A percentile compares a stretch with the other conserved stretches of the same genome.
These are phyloP conservation scores for Schwanniomyces polymorphus DNA, from an alignment of 805 yeast genomes.

Conservation along the genomic window DNA sequence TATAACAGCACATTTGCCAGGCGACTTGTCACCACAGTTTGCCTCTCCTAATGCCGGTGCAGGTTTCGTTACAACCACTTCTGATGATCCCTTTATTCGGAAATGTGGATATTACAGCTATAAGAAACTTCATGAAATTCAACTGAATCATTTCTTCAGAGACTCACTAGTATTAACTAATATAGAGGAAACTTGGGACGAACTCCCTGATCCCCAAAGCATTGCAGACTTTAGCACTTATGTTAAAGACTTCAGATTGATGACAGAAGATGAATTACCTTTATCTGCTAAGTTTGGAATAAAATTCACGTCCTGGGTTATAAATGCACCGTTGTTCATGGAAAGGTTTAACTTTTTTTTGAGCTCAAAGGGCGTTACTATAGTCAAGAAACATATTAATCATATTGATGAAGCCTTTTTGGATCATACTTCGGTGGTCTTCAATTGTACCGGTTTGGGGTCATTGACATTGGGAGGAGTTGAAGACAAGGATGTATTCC, in stretches of 20 bases:
- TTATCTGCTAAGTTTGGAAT: constrained; percentile 2
- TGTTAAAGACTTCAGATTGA: constrained; percentile 4
- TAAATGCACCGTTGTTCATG: constrained; percentile 21
- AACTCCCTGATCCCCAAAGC: constrained; percentile 1
- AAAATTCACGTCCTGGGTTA: constrained; percentile 10
- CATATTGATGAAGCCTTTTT: constrained; percentile 18
- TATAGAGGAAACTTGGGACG: constrained; percentile 6
- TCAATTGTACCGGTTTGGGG: constrained; percentile 28
- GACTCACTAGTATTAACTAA: constrained; percentile 4
- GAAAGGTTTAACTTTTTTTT: constrained; percentile 10
- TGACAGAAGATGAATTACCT: background rate
- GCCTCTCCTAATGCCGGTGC: constrained; percentile 31
- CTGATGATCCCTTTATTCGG: background rate
- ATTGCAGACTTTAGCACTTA: constrained; percentile 2
- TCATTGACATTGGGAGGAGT: constrained; percentile 18
- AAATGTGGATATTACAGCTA: constrained; percentile 10
- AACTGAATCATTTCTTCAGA: background rate
- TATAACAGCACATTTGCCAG: constrained; percentile 22
- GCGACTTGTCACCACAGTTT: constrained; percentile 21
- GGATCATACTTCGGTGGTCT: constrained; percentile 10
- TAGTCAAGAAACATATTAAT: constrained; percentile 4
- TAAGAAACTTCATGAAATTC: constrained; percentile 5
- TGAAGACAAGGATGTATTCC: constrained; percentile 14
- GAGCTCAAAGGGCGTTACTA: constrained; percentile 11
- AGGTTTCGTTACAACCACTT: constrained; percentile 28